Base-by-base conservation (phyloP, 2,329 filamentous ascomycete species). In the Penicillium palitans region DNA sequence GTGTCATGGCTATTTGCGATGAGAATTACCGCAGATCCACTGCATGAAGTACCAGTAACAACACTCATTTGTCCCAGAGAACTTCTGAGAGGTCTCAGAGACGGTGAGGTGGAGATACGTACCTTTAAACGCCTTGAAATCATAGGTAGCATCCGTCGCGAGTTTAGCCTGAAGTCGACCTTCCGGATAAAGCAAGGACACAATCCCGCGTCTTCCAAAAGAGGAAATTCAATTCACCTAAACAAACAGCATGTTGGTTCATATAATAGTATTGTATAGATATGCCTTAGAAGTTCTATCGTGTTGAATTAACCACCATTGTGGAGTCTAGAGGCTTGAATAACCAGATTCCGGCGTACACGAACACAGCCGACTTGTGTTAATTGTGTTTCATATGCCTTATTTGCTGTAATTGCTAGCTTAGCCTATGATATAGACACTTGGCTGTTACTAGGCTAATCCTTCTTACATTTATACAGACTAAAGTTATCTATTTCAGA, bases 161-260 rank as follows among this genome's bases (percentile, higher is more conserved):
- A 35, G 27, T 37, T 54, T 57, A 57, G 55, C 49, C 55, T 57
- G 44, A 57, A 57, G 15, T 31, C 29, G n/a, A 25, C 21, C 15
- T 48, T 48, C 41, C n/a, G 21, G 0, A n/a, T 48, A 27, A n/a
- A 27, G 6, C 29, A 57, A 52, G 50, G 50, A 17, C 4, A 21
- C 6, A 31, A 13, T 6, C 15, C 55, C 55, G 55, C 7, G 33
- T 47, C 8, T 21, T 29, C 48, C 17, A n/a, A 42, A 46, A 40
- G 17, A 24, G 48, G 27, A 21, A 39, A 27, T 21, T 35, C 9
- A 6, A 1, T 24, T 35, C 10, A 13, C 9, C 4, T 33, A 2
- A 33, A 29, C 19, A 13, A 4, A n/a, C 27, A 13, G 13, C 17
- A 19, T 13, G 3, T 21, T 24, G 6, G 45, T 27, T 45, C 13